Evolutionary conservation across 2,329 filamentous ascomycete species (phyloP).

Genomic region (Nemania bipapillata): DNA sequence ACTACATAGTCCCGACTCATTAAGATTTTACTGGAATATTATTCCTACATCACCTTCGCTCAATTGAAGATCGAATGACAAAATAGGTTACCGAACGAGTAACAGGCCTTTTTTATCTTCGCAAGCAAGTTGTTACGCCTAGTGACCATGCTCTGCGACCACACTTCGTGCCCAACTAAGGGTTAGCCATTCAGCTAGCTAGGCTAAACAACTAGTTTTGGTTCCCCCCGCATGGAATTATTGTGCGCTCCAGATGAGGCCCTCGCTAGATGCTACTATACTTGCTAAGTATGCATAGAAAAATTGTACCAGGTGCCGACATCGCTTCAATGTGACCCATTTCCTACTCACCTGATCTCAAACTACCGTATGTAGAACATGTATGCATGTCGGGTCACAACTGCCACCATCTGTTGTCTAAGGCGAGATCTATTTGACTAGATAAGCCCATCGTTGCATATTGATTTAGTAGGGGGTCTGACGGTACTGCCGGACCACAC

Average conservation of each 20-base stretch:
- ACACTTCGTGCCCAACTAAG: constrained; percentile 14
- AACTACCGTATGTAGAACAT: constrained; percentile 27
- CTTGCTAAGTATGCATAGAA: constrained; percentile 19
- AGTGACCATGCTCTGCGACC: too few species aligned
- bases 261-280: constrained; percentile 21
- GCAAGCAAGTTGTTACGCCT: background rate
- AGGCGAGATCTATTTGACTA: constrained; percentile 21
- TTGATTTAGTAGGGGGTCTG: constrained; percentile 6
- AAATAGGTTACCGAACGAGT: background rate
- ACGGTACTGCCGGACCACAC: constrained; percentile 7
- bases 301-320: constrained; percentile 23
- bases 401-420: constrained; percentile 11
- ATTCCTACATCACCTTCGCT: background rate
- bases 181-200: constrained; percentile 6
- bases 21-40: background rate
- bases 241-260: constrained; percentile 24
- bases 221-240: constrained; percentile 30
- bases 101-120: constrained; percentile 13
- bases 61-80: constrained; percentile 1
- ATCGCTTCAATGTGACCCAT: constrained; percentile 33
- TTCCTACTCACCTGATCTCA: constrained; percentile 31
- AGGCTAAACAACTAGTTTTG: constrained; percentile 3
- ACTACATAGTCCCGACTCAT: constrained; percentile 5
- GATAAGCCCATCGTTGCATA: constrained; percentile 22
- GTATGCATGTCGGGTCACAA: constrained; percentile 25